Evolutionary conservation across 1,284 basidiomycete genomes (phyloP).

Genomic region (Ceratobasidium sp.): DNA sequence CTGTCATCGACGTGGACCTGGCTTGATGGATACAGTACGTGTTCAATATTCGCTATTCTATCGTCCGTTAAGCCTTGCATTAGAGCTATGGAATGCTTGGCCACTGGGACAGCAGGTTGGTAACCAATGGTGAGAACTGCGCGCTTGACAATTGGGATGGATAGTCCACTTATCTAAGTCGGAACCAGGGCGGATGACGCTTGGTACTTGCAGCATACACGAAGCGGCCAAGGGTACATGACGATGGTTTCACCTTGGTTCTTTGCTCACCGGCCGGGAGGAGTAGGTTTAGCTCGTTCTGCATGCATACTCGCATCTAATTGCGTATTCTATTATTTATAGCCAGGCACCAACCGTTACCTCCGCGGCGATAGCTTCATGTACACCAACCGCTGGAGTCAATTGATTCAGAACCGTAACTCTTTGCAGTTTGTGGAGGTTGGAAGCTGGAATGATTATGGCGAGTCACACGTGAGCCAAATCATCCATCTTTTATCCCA

Average conservation of each 20-base stretch:
- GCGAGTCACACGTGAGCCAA: constrained; percentile 31
- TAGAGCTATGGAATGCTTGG: constrained; percentile 46
- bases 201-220: constrained; percentile 57
- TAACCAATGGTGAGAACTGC: constrained; percentile 55
- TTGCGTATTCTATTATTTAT: not conserved
- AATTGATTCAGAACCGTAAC: constrained; percentile 58
- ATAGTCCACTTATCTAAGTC: constrained; percentile 53
- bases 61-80: constrained; percentile 49
- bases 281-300: constrained; percentile 13
- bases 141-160: constrained; percentile 57
- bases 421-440: constrained; percentile 58
- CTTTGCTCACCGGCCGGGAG: constrained; percentile 60
- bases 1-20: constrained; percentile 54
- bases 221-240: constrained; percentile 58
- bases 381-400: constrained; percentile 59
- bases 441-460: constrained; percentile 55
- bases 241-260: constrained; percentile 60
- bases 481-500: no score
- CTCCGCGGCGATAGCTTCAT: constrained; percentile 60
- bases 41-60: constrained; percentile 45
- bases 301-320: constrained; percentile 47
- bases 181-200: constrained; percentile 19
- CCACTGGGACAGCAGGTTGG: constrained; percentile 56
- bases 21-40: constrained; percentile 57
- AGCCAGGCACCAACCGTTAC: constrained; percentile 59